phyloP scores from a whole-genome alignment of 2,329 filamentous ascomycete species.

The Nemania sp. region DNA sequence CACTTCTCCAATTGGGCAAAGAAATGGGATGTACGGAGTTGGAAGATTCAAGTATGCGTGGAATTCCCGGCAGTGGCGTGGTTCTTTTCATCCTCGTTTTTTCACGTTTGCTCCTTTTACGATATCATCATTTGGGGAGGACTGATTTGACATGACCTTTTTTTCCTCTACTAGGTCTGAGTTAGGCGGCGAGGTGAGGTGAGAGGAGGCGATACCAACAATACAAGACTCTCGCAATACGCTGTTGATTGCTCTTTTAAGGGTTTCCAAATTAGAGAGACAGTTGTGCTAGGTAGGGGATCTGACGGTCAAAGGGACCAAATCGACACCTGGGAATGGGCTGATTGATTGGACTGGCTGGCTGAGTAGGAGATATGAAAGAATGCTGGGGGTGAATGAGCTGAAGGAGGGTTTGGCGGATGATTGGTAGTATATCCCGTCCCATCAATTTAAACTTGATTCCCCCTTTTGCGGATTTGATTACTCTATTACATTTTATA shows the following conservation, averaged over 20 bases:
- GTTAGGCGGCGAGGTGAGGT: neutral
- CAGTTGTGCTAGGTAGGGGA: neutral
- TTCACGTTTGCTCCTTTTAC: slow-evolving; percentile 6
- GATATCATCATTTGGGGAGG: slow-evolving; percentile 4
- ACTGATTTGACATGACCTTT: neutral
- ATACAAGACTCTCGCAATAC: neutral
- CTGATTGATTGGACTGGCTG: neutral
- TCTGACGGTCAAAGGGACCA: neutral
- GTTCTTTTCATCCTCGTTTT: slow-evolving; percentile 5
- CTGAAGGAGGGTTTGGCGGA: slow-evolving; percentile 9
- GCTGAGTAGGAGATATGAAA: neutral
- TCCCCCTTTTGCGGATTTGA: slow-evolving; percentile 33
- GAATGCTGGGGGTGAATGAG: slow-evolving; percentile 1
- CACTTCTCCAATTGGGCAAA: slow-evolving; percentile 21
- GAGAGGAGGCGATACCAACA: neutral
- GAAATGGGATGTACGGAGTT: slow-evolving; percentile 28
- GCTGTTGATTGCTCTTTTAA: slow-evolving; percentile 19
- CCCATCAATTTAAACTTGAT: slow-evolving; percentile 34
- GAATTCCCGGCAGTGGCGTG: slow-evolving; percentile 6
- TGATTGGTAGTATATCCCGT: slow-evolving; percentile 32
- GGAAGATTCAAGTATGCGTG: slow-evolving; percentile 20
- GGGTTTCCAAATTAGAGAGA: neutral
- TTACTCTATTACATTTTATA: slow-evolving; percentile 3
- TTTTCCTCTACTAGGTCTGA: slow-evolving; percentile 2
- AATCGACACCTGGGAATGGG: too few relatives aligned